These are phyloP conservation scores for Magnusiomyces starmeri DNA, from an alignment of 1,139 yeast genomes.

Conservation along the genomic window DNA sequence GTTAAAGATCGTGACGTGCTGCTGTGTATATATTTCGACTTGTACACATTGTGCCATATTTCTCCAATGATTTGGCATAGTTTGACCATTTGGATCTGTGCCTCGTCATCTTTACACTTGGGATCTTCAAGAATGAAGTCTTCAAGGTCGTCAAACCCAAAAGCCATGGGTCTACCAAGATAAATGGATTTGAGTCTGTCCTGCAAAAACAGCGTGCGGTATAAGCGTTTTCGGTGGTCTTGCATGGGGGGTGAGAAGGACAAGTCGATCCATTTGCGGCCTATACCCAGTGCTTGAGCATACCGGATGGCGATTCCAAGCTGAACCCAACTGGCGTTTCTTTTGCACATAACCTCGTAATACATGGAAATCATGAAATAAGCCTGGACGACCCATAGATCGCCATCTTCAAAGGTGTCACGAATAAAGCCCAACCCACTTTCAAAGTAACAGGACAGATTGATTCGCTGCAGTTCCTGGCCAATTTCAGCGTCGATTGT, in stretches of 20 bases:
- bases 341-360: slow-evolving; percentile 37
- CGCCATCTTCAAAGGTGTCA: slow-evolving; percentile 34
- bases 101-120: slow-evolving; percentile 20
- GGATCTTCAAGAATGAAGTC: slow-evolving; percentile 25
- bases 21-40: slow-evolving; percentile 8
- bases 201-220: slow-evolving; percentile 38
- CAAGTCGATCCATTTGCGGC: slow-evolving; percentile 27
- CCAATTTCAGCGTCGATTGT: background rate
- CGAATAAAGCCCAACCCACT: slow-evolving; percentile 34
- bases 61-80: slow-evolving; percentile 12
- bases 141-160: slow-evolving; percentile 41
- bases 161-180: slow-evolving; percentile 40
- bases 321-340: slow-evolving; percentile 40
- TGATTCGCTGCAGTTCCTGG: slow-evolving; percentile 4
- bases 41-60: slow-evolving; percentile 11
- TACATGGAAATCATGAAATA: slow-evolving; percentile 37
- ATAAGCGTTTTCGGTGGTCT: slow-evolving; percentile 36
- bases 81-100: slow-evolving; percentile 12
- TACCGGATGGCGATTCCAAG: slow-evolving; percentile 32
- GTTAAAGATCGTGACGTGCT: slow-evolving; percentile 10
- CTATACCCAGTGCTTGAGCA: slow-evolving; percentile 30
- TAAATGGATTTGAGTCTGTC: slow-evolving; percentile 38
- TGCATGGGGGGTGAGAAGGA: slow-evolving; percentile 25
- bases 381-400: slow-evolving; percentile 41
- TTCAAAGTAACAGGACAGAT: slow-evolving; percentile 28